Conservation (phyloP, 176 grass and related monocot species). For the sorghum (Sorghum bicolor) region Sorghum_bicolor_NCBIv3 NC_012871.2:59807501-59808000, state of each 20-base stretch:
- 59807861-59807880: constrained; percentile 1
- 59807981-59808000: neutral
- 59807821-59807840: neutral
- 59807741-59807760: neutral
- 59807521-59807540: neutral
- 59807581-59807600: constrained; percentile 98
- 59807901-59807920: neutral
- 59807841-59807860: neutral
- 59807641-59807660: neutral
- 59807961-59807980: neutral
- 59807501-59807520: constrained; percentile 16
- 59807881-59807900: neutral
- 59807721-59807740: neutral
- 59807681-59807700: neutral
- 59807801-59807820: neutral
- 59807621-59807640: neutral
- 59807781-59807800: no score
- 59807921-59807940: constrained; percentile 12
- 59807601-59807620: constrained; percentile 11
- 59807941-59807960: neutral
- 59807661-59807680: neutral
- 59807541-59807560: constrained; percentile 93
- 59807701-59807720: neutral
- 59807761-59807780: neutral
- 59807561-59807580: constrained; percentile 97